Evolutionary conservation across 2,329 filamentous ascomycete species (phyloP).

Genomic region (Eutypa lata): DNA sequence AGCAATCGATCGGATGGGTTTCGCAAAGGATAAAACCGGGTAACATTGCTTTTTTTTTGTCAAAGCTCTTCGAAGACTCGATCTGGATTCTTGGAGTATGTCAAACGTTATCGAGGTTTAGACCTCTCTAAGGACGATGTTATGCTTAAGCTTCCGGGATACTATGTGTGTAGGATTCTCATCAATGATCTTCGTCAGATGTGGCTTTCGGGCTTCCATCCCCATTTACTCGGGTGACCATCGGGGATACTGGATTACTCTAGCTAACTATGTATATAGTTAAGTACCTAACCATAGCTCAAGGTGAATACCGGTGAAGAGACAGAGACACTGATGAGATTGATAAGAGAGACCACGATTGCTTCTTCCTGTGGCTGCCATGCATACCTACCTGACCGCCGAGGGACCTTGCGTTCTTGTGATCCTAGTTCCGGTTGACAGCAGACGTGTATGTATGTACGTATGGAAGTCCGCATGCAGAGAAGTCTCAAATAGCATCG

Average conservation of each 20-base stretch:
- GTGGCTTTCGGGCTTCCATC: background rate
- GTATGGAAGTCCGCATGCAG: background rate
- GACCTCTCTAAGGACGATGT: background rate
- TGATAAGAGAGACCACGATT: background rate
- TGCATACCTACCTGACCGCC: background rate
- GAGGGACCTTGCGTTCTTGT: background rate
- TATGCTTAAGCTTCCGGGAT: background rate
- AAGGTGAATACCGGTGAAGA: no score
- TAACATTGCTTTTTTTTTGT: background rate
- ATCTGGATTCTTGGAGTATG: background rate
- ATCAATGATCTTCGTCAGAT: background rate
- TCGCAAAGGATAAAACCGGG: background rate
- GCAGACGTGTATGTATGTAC: background rate
- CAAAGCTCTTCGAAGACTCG: background rate
- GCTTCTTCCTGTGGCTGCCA: no score
- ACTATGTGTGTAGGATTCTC: no score
- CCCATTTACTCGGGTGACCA: no score
- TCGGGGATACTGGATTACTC: no score
- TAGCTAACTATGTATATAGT: background rate
- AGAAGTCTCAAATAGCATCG: conserved; percentile 7
- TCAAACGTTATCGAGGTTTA: background rate
- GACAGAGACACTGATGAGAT: background rate
- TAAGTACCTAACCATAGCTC: background rate
- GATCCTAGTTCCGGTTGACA: background rate
- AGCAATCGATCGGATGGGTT: background rate